Evolutionary conservation across 768 basidiomycete genomes (phyloP).

Genomic region (Lactifluus hygrophoroides): DNA sequence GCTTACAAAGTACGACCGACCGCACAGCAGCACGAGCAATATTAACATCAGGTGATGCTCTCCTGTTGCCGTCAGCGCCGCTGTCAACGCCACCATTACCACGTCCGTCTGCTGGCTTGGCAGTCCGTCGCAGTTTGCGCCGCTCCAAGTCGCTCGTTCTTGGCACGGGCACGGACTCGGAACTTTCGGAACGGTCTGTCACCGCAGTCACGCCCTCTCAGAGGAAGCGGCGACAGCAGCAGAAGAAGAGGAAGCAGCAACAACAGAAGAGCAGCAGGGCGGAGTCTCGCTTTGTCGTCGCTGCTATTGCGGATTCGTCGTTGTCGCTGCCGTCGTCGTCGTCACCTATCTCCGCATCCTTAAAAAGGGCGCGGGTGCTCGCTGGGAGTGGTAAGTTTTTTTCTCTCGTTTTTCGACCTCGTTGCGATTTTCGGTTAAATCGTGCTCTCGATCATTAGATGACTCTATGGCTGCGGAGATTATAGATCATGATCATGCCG

Average conservation of each 20-base stretch:
- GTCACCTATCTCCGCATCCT: conserved; percentile 22
- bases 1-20: background rate
- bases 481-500: conserved; percentile 1
- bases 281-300: background rate
- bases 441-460: conserved; percentile 27
- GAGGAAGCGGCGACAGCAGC: conserved; percentile 13
- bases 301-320: background rate
- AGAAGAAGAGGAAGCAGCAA: no score
- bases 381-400: conserved; percentile 33
- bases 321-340: no score
- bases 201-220: background rate
- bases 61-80: background rate
- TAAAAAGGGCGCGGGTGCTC: conserved; percentile 21
- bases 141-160: conserved; percentile 10
- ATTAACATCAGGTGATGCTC: background rate
- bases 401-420: background rate
- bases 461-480: conserved; percentile 38
- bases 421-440: background rate
- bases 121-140: conserved; percentile 14
- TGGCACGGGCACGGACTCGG: no score
- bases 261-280: background rate
- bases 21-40: background rate
- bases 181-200: background rate
- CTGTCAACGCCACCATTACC: background rate
- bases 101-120: background rate